Evolutionary conservation across 257 asterid genomes (phyloP).

Genomic region (Hygrophila difformis): DNA sequence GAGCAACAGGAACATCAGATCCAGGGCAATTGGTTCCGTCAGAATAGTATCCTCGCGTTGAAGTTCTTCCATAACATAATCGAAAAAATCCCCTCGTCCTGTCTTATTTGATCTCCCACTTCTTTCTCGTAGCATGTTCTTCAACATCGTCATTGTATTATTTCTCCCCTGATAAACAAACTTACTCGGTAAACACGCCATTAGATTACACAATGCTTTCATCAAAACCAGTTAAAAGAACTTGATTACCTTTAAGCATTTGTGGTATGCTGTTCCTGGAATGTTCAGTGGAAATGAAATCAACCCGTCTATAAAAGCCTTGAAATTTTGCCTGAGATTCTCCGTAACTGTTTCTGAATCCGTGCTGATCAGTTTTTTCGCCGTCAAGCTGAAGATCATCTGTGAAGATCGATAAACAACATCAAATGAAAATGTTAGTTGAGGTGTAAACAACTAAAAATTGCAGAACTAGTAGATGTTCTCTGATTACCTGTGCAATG

Average conservation of each 20-base stretch:
- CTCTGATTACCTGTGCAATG: constrained; percentile 42
- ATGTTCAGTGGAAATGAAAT: constrained; percentile 80
- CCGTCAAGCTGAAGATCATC: constrained; percentile 91
- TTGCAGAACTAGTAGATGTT: not conserved
- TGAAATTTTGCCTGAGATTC: constrained; percentile 57
- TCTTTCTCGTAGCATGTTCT: constrained; percentile 62
- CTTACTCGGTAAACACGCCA: too few species aligned
- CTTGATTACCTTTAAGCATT: constrained; percentile 56
- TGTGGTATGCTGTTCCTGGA: constrained; percentile 86
- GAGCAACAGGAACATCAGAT: constrained; percentile 86
- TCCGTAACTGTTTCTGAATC: constrained; percentile 55
- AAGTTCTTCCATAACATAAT: constrained; percentile 70
- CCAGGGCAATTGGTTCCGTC: constrained; percentile 76
- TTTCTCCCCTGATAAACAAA: constrained; percentile 70
- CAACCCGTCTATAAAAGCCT: constrained; percentile 73
- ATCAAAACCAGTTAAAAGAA: too few species aligned
- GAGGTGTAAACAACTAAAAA: not conserved
- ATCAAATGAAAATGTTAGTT: not conserved
- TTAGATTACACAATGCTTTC: not conserved
- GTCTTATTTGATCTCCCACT: constrained; percentile 51
- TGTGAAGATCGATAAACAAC: constrained; percentile 23
- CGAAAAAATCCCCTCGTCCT: constrained; percentile 77
- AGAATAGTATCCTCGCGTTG: constrained; percentile 52
- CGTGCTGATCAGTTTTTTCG: constrained; percentile 74
- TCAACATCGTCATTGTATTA: constrained; percentile 74